Evolutionary conservation across 305 asterid species (phyloP), one percentile per base, ranked within the genome.

Genomic region (Nicotiana rustica): DNA sequence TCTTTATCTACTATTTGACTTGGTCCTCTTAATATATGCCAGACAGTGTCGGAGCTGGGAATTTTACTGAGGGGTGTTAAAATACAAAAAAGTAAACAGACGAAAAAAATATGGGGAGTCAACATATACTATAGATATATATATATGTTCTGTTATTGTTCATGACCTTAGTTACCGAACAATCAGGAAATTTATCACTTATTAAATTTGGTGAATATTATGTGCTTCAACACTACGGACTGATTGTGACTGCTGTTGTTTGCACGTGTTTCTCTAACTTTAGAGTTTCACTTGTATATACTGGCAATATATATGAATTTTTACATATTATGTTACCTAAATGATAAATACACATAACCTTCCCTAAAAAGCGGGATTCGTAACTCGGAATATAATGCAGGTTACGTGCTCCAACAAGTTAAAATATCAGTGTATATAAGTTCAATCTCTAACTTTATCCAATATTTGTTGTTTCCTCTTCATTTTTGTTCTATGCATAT

Each of bases 401-500:
- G 7, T 71, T 70, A 10, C 60, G 2, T 70, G 15, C 10, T 44
- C 4, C 78, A 70, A 44, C 60, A 44, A 10, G 6, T 70, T 41
- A 41, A 18, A 12, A 36, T 38, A n/a, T 38, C 31, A 69, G 10
- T 0, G 12, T 44, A 4, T 44, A 19, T 41, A 19, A 19, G 60
- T 70, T 70, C 19, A 19, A 19, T 0, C 2, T 10, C 12, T 21
- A 21, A 49, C 21, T 47, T 71, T 21, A 6, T 73, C 21, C 79
- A 8, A 49, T 73, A 49, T 73, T 44, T 21, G 18, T 44, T 6
- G 4, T 49, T 19, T 73, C 79, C 79, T 73, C 12, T 73, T 47
- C 25, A 14, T 71, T 59, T 71, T 47, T 71, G 44, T 49, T 73
- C 25, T 73, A 49, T 9, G 78, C 38, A 17, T 70, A 44, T 70